A percentile compares a stretch with the other conserved stretches of the same genome.
Conservation (phyloP, 2,329 filamentous ascomycete genomes). For the Neonectria punicea region DNA sequence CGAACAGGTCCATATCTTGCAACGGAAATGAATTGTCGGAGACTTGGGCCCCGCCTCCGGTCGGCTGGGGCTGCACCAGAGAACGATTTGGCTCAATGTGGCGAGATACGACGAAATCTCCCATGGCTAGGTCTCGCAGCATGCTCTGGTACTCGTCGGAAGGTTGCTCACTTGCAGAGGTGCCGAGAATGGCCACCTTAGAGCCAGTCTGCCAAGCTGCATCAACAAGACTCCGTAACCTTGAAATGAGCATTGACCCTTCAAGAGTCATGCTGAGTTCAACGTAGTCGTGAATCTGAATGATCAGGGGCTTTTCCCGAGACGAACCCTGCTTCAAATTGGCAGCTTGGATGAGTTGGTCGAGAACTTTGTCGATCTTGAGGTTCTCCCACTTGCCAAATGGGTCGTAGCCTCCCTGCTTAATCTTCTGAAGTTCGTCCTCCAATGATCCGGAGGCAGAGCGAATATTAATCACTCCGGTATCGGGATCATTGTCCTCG, state of each 20-base stretch:
- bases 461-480: constrained; percentile 45
- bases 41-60: constrained; percentile 31
- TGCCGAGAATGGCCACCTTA: constrained; percentile 82
- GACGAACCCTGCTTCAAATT: constrained; percentile 48
- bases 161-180: constrained; percentile 68
- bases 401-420: constrained; percentile 50
- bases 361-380: constrained; percentile 68
- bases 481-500: constrained; percentile 50
- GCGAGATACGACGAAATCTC: constrained; percentile 54
- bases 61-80: constrained; percentile 42
- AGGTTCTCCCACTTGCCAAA: constrained; percentile 68
- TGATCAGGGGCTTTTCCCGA: constrained; percentile 66
- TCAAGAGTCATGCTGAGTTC: constrained; percentile 77
- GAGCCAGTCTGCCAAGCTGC: constrained; percentile 76
- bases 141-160: constrained; percentile 55
- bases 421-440: constrained; percentile 57
- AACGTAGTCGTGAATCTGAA: constrained; percentile 84
- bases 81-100: constrained; percentile 43
- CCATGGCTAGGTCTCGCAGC: constrained; percentile 52
- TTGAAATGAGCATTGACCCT: constrained; percentile 74
- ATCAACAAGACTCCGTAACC: constrained; percentile 78
- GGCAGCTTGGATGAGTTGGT: constrained; percentile 64
- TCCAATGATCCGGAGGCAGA: constrained; percentile 47
- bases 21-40: constrained; percentile 39
- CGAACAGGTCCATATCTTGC: constrained; percentile 52